Evolutionary conservation across 129 eudicot genomes (phyloP), one percentile per base, ranked within the genome.

Genomic region (Pulicaria dysenterica): DNA sequence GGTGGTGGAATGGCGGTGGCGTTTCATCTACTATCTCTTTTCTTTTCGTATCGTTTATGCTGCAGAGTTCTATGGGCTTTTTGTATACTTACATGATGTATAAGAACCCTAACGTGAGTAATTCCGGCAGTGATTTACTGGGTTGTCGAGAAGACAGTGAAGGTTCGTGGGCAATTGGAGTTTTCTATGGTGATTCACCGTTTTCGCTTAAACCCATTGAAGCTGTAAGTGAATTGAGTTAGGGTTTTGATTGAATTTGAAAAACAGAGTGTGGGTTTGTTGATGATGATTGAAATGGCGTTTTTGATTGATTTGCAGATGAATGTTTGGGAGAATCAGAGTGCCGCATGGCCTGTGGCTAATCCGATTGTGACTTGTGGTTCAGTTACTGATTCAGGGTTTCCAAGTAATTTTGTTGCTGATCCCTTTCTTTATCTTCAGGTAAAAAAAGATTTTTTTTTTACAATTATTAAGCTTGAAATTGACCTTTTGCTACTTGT

Each of bases 281-380:
- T 16, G n/a, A 34, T 16, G n/a, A 34, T 3, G 4, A 16, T 43
- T 70, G 48, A 46, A 24, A 37, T 41, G 24, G 65, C 42, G 53
- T 64, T 51, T 50, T 3, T 13, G 15, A 19, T 34, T 64, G 74
- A 10, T 67, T 70, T 68, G 73, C 89, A 92, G 96, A 63, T 82
- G 77, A 78, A 89, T 83, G 38, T 92, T n/a, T 85, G 88, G 88
- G 84, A 53, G 79, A 82, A 92, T 56, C 76, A 69, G 37, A 87
- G 82, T 78, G 82, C 88, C 53, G 95, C 96, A 56, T 92, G 98
- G 96, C 96, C 98, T 5, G 96, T 92, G 58, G 96, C 98, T 8
- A 92, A 92, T 60, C 98, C 98, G n/a, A 77, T 92, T 38, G 72
- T 89, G 64, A 85, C 96, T 14, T 92, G 98, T 75, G 98, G 91